These are phyloP conservation scores for Phaeosphaeriaceae sp. DNA, from an alignment of 2,329 filamentous ascomycete species.

Conservation along the genomic window DNA sequence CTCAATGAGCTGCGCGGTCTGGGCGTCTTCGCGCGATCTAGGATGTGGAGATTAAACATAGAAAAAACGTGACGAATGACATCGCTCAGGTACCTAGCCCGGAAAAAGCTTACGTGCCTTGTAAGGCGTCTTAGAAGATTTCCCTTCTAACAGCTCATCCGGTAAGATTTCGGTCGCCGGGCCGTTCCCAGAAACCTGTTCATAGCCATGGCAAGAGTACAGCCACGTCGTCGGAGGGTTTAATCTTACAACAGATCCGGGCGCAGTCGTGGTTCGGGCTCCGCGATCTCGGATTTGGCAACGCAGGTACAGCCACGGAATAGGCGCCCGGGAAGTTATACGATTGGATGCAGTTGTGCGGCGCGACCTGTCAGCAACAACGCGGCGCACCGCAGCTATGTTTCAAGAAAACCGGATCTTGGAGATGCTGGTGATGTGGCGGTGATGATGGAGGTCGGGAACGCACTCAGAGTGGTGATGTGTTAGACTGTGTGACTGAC, in stretches of 20 bases:
- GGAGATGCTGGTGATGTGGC: constrained; percentile 2
- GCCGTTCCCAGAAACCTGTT: constrained; percentile 2
- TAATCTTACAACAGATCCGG: constrained; percentile 4
- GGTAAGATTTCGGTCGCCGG: constrained; percentile 8
- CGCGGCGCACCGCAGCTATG: background rate
- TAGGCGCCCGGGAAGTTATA: background rate
- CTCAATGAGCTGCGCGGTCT: constrained; percentile 4
- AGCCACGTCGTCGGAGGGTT: constrained; percentile 2
- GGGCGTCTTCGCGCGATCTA: background rate
- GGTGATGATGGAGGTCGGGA: constrained; percentile 1
- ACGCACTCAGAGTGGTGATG: constrained; percentile 5
- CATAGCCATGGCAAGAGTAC: background rate
- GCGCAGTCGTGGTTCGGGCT: background rate
- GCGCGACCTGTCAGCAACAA: background rate
- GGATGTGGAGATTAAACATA: constrained; percentile 10
- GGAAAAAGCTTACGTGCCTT: background rate
- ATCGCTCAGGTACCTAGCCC: background rate
- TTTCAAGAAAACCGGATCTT: constrained; percentile 6
- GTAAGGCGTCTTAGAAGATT: background rate
- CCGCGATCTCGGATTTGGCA: background rate
- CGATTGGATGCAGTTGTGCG: background rate
- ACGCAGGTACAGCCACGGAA: constrained; percentile 10
- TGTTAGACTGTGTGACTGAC: constrained; percentile 4
- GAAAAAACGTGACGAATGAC: constrained; percentile 6
- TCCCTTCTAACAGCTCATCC: background rate